These are phyloP conservation scores for Ascochyta viciae-villosae DNA, from an alignment of 2,329 filamentous ascomycete genomes.

Conservation along the genomic window DNA sequence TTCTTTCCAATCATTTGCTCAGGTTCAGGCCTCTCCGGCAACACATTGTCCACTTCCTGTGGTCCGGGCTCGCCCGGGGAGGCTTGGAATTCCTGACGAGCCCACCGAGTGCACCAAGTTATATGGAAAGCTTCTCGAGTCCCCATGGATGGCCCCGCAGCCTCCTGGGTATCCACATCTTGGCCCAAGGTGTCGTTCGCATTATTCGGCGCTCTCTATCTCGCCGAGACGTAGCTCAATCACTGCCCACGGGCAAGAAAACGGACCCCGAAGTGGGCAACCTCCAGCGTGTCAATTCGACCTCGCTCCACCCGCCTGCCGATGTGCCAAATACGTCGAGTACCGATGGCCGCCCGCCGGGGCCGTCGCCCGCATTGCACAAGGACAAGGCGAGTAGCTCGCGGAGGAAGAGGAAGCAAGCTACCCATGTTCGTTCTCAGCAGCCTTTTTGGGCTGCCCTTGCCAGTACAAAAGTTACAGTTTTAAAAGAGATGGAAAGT, in stretches of 20 bases:
- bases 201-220: slow-evolving; percentile 64
- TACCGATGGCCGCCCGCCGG: slow-evolving; percentile 59
- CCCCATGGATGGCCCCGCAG: slow-evolving; percentile 72
- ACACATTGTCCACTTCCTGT: slow-evolving; percentile 50
- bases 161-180: slow-evolving; percentile 75
- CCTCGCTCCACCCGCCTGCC: slow-evolving; percentile 54
- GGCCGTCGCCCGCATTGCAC: slow-evolving; percentile 59
- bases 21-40: slow-evolving; percentile 60
- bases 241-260: slow-evolving; percentile 49
- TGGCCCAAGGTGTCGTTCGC: slow-evolving; percentile 75
- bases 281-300: slow-evolving; percentile 44
- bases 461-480: slow-evolving; percentile 94
- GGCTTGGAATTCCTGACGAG: slow-evolving; percentile 50
- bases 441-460: slow-evolving; percentile 95
- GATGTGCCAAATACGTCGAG: slow-evolving; percentile 56
- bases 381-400: slow-evolving; percentile 69
- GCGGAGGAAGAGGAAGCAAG: slow-evolving; percentile 90
- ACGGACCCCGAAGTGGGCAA: slow-evolving; percentile 67
- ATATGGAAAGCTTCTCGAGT: slow-evolving; percentile 45
- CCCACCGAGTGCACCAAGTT: slow-evolving; percentile 45
- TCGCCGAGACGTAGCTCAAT: slow-evolving; percentile 43
- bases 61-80: slow-evolving; percentile 50
- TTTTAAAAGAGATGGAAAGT: slow-evolving; percentile 80
- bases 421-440: slow-evolving; percentile 85
- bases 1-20: slow-evolving; percentile 60